Conservation (phyloP, 371 early-diverging fungal genomes). For the Polyrhizophydium stewartii region DNA sequence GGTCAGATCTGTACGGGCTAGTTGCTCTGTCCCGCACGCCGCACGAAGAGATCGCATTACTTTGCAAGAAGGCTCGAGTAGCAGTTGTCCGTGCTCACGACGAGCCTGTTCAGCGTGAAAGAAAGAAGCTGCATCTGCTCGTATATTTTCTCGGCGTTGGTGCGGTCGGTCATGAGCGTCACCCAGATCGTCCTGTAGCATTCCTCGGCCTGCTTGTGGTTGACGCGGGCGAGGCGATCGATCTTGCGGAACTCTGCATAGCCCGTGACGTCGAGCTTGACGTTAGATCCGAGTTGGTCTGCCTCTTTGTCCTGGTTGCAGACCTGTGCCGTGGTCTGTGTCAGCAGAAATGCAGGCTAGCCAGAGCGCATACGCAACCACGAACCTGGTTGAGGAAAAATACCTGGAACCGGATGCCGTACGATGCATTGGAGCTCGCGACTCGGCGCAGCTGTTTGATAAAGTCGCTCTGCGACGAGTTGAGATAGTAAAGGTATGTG, state of each 20-base stretch:
- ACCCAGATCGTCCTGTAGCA: not conserved
- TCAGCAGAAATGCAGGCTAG: no score
- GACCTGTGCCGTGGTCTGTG: no score
- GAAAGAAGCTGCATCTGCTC: not conserved
- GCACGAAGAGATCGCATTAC: not conserved
- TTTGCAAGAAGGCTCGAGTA: not conserved
- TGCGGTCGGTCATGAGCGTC: not conserved
- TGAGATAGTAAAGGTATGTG: not conserved
- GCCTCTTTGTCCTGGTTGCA: not conserved
- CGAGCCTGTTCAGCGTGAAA: not conserved
- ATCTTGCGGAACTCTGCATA: constrained; percentile 2
- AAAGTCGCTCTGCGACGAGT: not conserved
- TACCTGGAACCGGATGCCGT: not conserved
- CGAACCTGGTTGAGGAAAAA: not conserved
- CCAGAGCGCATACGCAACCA: no score
- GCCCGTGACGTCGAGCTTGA: not conserved
- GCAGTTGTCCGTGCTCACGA: not conserved
- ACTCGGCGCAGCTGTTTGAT: not conserved
- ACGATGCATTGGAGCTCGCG: not conserved
- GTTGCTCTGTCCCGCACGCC: no score
- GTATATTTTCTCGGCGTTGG: not conserved
- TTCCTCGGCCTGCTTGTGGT: not conserved
- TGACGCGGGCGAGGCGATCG: not conserved
- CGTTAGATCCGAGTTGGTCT: not conserved
- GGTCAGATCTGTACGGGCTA: not conserved